Evolutionary conservation across 768 basidiomycete genomes (phyloP).

Genomic region (Lentinula guzmanii): DNA sequence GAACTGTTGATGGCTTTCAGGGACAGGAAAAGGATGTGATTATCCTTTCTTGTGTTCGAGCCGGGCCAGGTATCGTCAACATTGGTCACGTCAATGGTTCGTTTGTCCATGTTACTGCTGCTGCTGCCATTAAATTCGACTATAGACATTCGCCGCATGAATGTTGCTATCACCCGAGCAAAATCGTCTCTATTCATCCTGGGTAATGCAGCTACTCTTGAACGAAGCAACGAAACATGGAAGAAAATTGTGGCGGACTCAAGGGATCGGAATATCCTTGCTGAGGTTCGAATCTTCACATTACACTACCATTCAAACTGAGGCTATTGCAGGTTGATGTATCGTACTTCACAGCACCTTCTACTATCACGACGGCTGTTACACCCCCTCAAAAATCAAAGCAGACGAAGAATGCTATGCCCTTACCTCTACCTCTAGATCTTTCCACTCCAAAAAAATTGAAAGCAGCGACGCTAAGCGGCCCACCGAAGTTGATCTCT

Average conservation of each 20-base stretch:
- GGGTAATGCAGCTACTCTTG: constrained; percentile 85
- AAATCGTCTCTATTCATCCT: constrained; percentile 92
- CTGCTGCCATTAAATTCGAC: not conserved
- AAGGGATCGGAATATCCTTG: constrained; percentile 50
- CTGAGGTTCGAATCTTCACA: constrained; percentile 44
- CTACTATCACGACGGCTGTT: constrained; percentile 4
- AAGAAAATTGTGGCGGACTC: constrained; percentile 73
- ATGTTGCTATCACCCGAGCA: constrained; percentile 97
- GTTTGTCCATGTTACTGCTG: constrained; percentile 2
- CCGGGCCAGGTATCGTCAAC: constrained; percentile 73
- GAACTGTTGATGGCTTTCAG: constrained; percentile 98
- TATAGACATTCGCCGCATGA: constrained; percentile 83
- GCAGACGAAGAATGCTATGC: constrained; percentile 15
- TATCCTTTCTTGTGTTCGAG: constrained; percentile 94
- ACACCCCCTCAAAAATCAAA: constrained; percentile 13
- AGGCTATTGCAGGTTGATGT: constrained; percentile 15
- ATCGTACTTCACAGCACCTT: constrained; percentile 31
- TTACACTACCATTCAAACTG: not conserved
- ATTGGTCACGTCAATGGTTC: constrained; percentile 88
- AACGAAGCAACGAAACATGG: constrained; percentile 82
- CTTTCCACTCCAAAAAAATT: constrained; percentile 33
- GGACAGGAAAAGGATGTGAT: constrained; percentile 99
- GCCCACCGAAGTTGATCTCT: constrained; percentile 11
- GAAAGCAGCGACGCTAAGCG: constrained; percentile 10
- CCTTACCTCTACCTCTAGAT: constrained; percentile 21